Evolutionary conservation across 306 rosid species (phyloP), one percentile per base, ranked within the genome.

Genomic region (Alnus glutinosa): DNA sequence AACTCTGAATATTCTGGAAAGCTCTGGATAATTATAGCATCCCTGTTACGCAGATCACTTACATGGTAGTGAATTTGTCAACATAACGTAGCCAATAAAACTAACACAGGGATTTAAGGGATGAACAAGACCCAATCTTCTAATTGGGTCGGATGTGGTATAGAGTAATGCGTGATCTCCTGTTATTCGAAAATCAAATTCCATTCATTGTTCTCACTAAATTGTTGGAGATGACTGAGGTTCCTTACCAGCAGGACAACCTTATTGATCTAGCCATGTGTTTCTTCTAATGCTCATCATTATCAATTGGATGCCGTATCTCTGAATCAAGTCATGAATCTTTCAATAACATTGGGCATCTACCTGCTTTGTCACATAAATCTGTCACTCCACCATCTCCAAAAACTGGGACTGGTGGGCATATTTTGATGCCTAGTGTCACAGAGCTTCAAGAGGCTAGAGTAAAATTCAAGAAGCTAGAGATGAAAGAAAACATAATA

Each of bases 81-180:
- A 23, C 28, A 23, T 23, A 23, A 23, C 0, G 28, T 23, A 23
- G 28, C 28, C 28, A 23, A 23, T 23, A 23, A 23, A 23, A 23
- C 28, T 23, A 23, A 23, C 28, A 23, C 28, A 1, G 1, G 5
- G n/a, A 48, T 9, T 11, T 0, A 11, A 48, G 0, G 1, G 52
- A 48, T 11, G 13, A 48, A 9, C 2, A 2, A 2, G 57, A 52
- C n/a, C n/a, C 18, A 52, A 52, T 52, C n/a, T 14, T 52, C 7
- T 5, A 1, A 16, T 3, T 4, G n/a, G 7, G 0, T 54, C 16
- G 9, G 58, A 16, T 16, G 58, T 0, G 2, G 6, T 0, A 0
- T 0, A 18, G 28, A 6, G 0, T 55, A 55, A 0, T 1, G 59
- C 28, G 59, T 55, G 59, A 55, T 55, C 28, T 55, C 1, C 3